Conservation (phyloP, 2,329 filamentous ascomycete species). For the Mariannaea sp. region DNA sequence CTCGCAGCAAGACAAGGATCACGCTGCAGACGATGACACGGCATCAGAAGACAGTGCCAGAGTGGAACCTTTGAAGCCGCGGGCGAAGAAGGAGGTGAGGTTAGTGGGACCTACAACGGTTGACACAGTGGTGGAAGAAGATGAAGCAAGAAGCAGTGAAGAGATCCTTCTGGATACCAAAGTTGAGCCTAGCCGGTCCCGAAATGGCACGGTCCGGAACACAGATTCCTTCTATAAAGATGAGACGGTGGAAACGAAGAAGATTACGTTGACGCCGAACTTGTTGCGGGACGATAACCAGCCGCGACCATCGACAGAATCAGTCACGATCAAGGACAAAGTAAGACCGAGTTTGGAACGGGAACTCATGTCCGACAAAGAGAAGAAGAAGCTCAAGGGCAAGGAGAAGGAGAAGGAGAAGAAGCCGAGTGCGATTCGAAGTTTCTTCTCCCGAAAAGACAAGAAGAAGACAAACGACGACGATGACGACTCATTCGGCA, state of each 20-base stretch:
- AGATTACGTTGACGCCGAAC: slow-evolving; percentile 95
- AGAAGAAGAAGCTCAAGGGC: slow-evolving; percentile 75
- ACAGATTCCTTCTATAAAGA: slow-evolving; percentile 98
- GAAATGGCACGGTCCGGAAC: slow-evolving; percentile 85
- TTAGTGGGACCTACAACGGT: slow-evolving; percentile 41
- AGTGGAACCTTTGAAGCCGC: slow-evolving; percentile 60
- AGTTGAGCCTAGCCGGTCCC: slow-evolving; percentile 64
- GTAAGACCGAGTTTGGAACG: slow-evolving; percentile 75
- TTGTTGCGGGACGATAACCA: slow-evolving; percentile 80
- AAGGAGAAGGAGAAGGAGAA: slow-evolving; percentile 78
- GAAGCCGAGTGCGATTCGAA: slow-evolving; percentile 61
- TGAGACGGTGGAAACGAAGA: slow-evolving; percentile 91
- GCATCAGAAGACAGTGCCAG: slow-evolving; percentile 57
- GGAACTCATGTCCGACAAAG: slow-evolving; percentile 60
- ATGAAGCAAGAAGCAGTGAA: slow-evolving; percentile 59
- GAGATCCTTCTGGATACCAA: slow-evolving; percentile 67
- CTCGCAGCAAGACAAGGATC: slow-evolving; percentile 39
- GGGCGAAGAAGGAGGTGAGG: slow-evolving; percentile 48
- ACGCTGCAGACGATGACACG: slow-evolving; percentile 38
- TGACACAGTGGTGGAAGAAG: slow-evolving; percentile 44
- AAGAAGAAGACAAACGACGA: slow-evolving; percentile 62
- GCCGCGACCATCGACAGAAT: slow-evolving; percentile 57
- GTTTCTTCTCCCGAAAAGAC: slow-evolving; percentile 66
- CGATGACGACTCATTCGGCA: slow-evolving; percentile 65
- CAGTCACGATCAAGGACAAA: slow-evolving; percentile 53